Evolutionary conservation across 2,329 filamentous ascomycete species (phyloP).

Genomic region (Microsporum ferrugineum): DNA sequence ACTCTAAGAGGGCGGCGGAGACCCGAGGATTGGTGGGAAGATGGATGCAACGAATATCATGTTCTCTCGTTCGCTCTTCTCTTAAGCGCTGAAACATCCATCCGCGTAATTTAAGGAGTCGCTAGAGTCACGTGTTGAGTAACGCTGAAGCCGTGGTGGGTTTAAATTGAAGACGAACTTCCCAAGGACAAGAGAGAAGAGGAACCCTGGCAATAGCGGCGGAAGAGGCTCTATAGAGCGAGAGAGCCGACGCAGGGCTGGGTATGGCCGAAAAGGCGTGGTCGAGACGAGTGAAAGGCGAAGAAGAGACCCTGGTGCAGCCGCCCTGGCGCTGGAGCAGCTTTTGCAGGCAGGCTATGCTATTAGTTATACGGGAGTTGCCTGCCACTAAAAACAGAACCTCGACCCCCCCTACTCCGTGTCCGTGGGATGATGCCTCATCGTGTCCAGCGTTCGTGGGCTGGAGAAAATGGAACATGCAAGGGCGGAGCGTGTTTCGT

Average conservation of each 20-base stretch:
- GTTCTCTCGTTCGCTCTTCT: background rate
- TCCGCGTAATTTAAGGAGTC: background rate
- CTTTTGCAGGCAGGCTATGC: no score
- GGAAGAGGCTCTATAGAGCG: background rate
- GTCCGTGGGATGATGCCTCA: background rate
- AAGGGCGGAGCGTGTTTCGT: background rate
- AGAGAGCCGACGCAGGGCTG: background rate
- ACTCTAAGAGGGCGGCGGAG: background rate
- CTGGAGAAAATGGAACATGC: background rate
- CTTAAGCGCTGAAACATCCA: constrained; percentile 1
- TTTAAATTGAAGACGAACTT: background rate
- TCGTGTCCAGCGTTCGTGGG: background rate
- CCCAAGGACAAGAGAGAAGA: background rate
- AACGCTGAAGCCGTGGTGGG: background rate
- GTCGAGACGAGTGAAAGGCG: no score
- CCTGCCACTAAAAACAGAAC: background rate
- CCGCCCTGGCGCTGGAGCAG: no score
- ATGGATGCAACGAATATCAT: background rate
- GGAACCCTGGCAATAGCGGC: background rate
- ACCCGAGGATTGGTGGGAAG: background rate
- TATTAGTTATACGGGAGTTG: no score
- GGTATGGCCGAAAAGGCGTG: no score
- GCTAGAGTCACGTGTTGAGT: background rate
- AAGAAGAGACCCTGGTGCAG: no score
- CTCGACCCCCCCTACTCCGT: background rate